phyloP scores from a whole-genome alignment of 805 yeast species.

The Jamesozyma hellenica region DNA sequence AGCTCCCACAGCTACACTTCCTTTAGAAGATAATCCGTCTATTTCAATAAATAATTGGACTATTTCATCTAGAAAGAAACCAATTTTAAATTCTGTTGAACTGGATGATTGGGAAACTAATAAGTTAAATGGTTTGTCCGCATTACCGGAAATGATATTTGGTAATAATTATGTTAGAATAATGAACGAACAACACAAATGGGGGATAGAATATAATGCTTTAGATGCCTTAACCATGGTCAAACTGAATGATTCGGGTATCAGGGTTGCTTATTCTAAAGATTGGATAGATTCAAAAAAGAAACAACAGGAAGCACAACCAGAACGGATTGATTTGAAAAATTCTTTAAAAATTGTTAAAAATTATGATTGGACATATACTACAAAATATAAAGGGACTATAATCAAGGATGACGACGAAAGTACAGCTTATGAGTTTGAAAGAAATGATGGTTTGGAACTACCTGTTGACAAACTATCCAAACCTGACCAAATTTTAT shows the following conservation, averaged over 20 bases:
- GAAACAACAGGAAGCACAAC: slow-evolving; percentile 27
- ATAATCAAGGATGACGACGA: slow-evolving; percentile 11
- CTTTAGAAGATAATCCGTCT: slow-evolving; percentile 57
- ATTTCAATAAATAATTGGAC: slow-evolving; percentile 65
- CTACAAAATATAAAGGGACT: slow-evolving; percentile 68
- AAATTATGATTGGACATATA: slow-evolving; percentile 95
- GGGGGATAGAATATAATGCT: slow-evolving; percentile 58
- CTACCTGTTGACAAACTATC: slow-evolving; percentile 67
- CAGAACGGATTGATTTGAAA: slow-evolving; percentile 15
- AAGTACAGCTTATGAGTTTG: slow-evolving; percentile 8
- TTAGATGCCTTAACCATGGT: slow-evolving; percentile 58
- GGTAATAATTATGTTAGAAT: slow-evolving; percentile 67
- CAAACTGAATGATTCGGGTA: slow-evolving; percentile 38
- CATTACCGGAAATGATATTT: slow-evolving; percentile 96
- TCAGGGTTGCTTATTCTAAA: slow-evolving; percentile 76
- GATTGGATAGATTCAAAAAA: slow-evolving; percentile 56
- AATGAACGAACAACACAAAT: slow-evolving; percentile 32
- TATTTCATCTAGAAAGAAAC: slow-evolving; percentile 58
- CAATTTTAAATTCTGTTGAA: slow-evolving; percentile 66
- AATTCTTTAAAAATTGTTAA: slow-evolving; percentile 53
- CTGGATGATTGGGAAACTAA: slow-evolving; percentile 55
- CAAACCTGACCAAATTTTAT: slow-evolving; percentile 73
- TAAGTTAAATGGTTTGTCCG: slow-evolving; percentile 46
- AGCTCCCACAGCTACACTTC: slow-evolving; percentile 56
- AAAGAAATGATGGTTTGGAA: slow-evolving; percentile 25